Base-by-base conservation (phyloP, 2,329 filamentous ascomycete genomes). In the Pleurostoma richardsiae region DNA sequence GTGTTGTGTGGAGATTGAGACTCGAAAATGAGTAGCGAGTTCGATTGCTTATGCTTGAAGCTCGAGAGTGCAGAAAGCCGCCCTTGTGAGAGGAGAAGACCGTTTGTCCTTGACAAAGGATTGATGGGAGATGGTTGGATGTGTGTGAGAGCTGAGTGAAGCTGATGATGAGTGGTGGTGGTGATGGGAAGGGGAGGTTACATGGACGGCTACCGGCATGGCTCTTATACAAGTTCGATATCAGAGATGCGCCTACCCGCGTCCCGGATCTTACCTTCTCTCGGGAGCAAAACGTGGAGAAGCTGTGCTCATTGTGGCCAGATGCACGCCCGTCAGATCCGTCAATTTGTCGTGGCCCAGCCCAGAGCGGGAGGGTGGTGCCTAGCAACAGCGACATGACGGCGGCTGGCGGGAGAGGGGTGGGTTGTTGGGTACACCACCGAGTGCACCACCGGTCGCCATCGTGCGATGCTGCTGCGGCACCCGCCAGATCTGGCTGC, bases 1-100 rank as follows among this genome's bases (percentile, higher is more conserved):
- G 43, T 30, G 29, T 43, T 39, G 42, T 48, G 38, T 5, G 41
- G 29, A 46, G 42, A 44, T 50, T 53, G 43, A 29, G 26, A 29
- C 41, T 31, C 29, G 42, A 29, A n/a, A 30, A 31, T 33, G 31
- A 36, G 8, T 36, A n/a, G 19, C 19, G 19, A 19, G 19, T 19
- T 19, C 19, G 19, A 19, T 19, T 19, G 19, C 19, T 19, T 19
- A 19, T 19, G 19, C 19, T 19, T 19, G 19, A 19, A 19, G 19
- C 19, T 19, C 19, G 19, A 19, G 19, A 19, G 19, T 19, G 19
- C 19, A 36, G 33, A 36, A n/a, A 36, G 33, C 28, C 10, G 28
- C 4, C 28, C 6, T 39, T 36, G 33, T 39, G 43, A 39, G 40
- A 29, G 38, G 33, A 26, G 36, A 42, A 41, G 46, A 29, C 38